Evolutionary conservation across 768 basidiomycete species (phyloP).

Genomic region (Tephrocybe rancida): DNA sequence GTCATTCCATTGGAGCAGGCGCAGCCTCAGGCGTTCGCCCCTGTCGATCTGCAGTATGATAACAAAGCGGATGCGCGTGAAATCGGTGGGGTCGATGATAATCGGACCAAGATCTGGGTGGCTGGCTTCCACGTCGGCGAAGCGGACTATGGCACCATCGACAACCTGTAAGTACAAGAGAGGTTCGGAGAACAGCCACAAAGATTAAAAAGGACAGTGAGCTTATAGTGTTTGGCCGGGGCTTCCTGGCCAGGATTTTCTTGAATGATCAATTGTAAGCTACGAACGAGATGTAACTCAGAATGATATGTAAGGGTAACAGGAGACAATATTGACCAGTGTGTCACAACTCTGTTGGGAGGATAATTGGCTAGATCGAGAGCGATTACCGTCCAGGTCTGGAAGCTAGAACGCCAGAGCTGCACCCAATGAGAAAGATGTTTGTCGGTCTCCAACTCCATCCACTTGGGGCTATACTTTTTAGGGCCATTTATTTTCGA

Average conservation of each 20-base stretch:
- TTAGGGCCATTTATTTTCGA: constrained; percentile 6
- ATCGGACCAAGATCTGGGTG: constrained; percentile 4
- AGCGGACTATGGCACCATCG: neutral
- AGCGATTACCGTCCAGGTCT: constrained; percentile 6
- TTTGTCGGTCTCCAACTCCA: constrained; percentile 12
- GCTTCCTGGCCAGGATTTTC: constrained; percentile 1
- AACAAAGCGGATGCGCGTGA: constrained; percentile 10
- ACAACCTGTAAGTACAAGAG: constrained; percentile 1
- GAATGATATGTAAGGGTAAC: neutral
- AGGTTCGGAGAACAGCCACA: neutral
- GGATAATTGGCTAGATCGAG: constrained; percentile 17
- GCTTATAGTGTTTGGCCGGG: constrained; percentile 8
- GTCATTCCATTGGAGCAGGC: constrained; percentile 14
- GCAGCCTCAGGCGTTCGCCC: constrained; percentile 8
- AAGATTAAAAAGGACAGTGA: neutral
- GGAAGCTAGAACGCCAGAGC: constrained; percentile 12
- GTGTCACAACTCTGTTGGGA: constrained; percentile 12
- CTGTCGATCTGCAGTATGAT: neutral
- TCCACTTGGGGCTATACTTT: constrained; percentile 11
- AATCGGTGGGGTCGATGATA: constrained; percentile 14
- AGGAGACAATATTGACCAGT: constrained; percentile 8
- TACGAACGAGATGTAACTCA: neutral
- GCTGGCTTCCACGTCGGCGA: neutral
- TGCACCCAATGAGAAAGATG: constrained; percentile 12
- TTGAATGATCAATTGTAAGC: constrained; percentile 10